phyloP scores from a whole-genome alignment of 108 stramenopile species.

The Aurantiochytrium sp. region DNA sequence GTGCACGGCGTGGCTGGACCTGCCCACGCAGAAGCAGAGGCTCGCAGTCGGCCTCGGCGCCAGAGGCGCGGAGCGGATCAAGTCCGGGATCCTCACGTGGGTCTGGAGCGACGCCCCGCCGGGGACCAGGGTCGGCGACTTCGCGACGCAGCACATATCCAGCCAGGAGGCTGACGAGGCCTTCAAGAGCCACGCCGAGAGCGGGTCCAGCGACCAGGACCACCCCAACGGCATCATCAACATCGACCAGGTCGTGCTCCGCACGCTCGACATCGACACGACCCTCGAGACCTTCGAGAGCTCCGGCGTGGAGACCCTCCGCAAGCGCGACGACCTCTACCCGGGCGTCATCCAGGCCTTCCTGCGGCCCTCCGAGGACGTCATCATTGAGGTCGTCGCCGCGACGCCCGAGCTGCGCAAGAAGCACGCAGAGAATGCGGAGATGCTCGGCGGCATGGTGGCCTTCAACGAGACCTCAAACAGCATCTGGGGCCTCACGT shows the following conservation, averaged over 20 bases:
- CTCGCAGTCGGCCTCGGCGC: background rate
- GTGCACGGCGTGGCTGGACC: background rate
- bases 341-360: background rate
- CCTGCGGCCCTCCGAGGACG: background rate
- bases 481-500: background rate
- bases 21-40: background rate
- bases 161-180: background rate
- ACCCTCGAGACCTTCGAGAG: background rate
- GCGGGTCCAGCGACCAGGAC: background rate
- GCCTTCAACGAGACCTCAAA: background rate
- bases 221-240: constrained; percentile 3
- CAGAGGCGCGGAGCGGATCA: background rate
- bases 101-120: background rate
- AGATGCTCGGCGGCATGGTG: background rate
- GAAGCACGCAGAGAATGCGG: background rate
- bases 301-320: background rate
- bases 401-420: too few relatives aligned
- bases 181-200: background rate
- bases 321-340: background rate
- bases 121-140: background rate
- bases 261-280: background rate
- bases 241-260: background rate
- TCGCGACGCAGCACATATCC: background rate
- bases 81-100: background rate
- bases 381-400: background rate